Conservation (phyloP, 176 grass and related monocot species). For the Zea mays region DNA sequence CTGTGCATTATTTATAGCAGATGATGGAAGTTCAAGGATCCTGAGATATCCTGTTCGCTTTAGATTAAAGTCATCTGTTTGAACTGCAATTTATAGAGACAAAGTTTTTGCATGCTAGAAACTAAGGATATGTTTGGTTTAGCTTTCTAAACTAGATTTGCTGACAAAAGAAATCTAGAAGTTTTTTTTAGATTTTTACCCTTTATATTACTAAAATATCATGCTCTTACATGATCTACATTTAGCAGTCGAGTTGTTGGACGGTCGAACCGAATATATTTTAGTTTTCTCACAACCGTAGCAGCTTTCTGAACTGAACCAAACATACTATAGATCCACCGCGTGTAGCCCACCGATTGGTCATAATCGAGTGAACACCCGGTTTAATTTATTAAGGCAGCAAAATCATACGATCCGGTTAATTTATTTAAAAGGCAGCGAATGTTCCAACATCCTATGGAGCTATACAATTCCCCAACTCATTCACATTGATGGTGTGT, state of each 20-base stretch:
- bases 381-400: not conserved
- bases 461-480: not conserved
- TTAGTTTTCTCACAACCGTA: too few species aligned
- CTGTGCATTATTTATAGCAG: not conserved
- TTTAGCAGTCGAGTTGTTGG: too few species aligned
- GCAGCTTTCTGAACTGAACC: too few species aligned
- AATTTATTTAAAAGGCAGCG: not conserved
- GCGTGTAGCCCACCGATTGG: not conserved
- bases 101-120: not conserved
- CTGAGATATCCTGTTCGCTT: not conserved
- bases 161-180: too few species aligned
- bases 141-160: too few species aligned
- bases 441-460: not conserved
- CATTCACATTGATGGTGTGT: not conserved
- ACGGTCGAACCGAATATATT: too few species aligned
- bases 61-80: too few species aligned
- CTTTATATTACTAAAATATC: too few species aligned
- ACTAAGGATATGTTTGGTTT: not conserved
- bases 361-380: not conserved
- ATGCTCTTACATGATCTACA: too few species aligned
- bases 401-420: not conserved
- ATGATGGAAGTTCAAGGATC: not conserved
- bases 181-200: too few species aligned
- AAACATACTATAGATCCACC: not conserved
- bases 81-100: too few species aligned